Base-by-base conservation (phyloP, 1,284 basidiomycete genomes). In the Amylostereum chailletii region DNA sequence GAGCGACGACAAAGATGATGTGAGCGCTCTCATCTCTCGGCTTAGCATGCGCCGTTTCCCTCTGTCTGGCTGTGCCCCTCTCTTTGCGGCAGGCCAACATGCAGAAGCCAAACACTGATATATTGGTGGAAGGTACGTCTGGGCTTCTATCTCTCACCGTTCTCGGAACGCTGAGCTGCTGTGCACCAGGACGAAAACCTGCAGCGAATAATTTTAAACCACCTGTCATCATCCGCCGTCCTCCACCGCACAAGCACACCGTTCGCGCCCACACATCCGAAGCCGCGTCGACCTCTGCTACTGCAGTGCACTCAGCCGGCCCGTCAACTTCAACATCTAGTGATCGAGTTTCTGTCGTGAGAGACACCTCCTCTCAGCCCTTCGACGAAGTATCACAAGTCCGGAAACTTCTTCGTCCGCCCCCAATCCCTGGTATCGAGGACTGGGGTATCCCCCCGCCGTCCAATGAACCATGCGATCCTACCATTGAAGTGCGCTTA, bases 401-500 rank as follows among this genome's bases (percentile, higher is more conserved):
- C 34, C 72, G 83, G 33, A 60, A 65, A 3, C 62, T 84, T 0
- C 66, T 89, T 19, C 68, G 64, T n/a, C 87, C 86, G 2, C 76
- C 80, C 8, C 70, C 77, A 2, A 80, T 86, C 55, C 70, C 74
- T 2, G 85, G 77, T 5, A 57, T 81, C 2, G 70, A 70, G 0
- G 78, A 90, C 57, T 93, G 88, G 88, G 90, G 87, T 4, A 89
- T 94, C 53, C 86, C 88, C 0, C 72, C 77, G 0, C 74, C 74
- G 44, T 72, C 82, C 1, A 66, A 70, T 0, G 70, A 70, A 30
- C 67, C 75, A 7, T 81, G 77, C 49, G 79, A 86, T 59, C 73
- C 80, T 30, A 69, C 70, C 5, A 71, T 90, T 45, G 72, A 79
- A 62, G 90, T 90, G 45, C 10, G 48, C 42, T 19, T 42, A 3